Evolutionary conservation across 1,284 basidiomycete species (phyloP), one percentile per base, ranked within the genome.

Genomic region (Ustilago bromivora): DNA sequence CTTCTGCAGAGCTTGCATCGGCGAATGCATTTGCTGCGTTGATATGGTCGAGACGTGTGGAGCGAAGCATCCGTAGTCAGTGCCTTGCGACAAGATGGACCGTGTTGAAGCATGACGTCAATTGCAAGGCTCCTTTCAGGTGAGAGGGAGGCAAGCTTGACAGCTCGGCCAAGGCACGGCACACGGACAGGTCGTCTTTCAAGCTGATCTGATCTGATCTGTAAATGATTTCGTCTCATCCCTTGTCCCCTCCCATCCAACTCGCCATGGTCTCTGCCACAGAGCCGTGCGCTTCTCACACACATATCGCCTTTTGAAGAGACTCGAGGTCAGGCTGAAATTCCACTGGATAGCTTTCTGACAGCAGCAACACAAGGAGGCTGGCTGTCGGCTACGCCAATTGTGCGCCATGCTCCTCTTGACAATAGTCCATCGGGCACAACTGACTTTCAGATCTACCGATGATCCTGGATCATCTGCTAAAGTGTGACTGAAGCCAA

Each of bases 1-100:
- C 54, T 38, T 38, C 54, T 56, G 54, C 54, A 56, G n/a, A 52
- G 36, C 23, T 38, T 31, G 54, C 54, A 56, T 56, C 35, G 53
- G 35, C 34, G 34, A 55, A 55, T 55, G 35, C 35, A 23, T 2
- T 23, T 23, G 1, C 23, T 23, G 23, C 23, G 23, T 23, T 23
- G 23, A 23, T 23, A 23, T 23, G 23, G 2, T 23, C 23, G 23
- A 23, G 23, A 23, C 23, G 23, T 23, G 23, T 23, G 23, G 23
- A 23, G 23, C 23, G 23, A 23, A 23, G 23, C 23, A 23, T 23
- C 23, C 23, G 23, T 23, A 23, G 23, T 23, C 23, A 23, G 23
- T 23, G 23, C 23, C 23, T 2, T 23, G 23, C 23, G 23, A 23
- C 23, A 23, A 23, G 23, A 23, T 23, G 23, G 23, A 23, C 23